Evolutionary conservation across 768 basidiomycete genomes (phyloP).

Genomic region (Rhizopogon vinicolor): DNA sequence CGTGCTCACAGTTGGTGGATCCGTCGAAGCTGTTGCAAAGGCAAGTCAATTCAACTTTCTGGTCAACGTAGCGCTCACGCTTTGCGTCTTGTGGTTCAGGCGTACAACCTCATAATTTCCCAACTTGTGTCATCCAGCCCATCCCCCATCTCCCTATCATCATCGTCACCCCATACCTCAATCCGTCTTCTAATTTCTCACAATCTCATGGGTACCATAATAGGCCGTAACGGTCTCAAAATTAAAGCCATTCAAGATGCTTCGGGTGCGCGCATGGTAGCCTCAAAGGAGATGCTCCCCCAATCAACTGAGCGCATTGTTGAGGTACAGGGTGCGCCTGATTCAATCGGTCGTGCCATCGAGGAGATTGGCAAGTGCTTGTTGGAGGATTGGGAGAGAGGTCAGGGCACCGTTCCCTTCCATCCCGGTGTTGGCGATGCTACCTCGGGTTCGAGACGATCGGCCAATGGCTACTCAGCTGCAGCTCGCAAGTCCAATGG

Average conservation of each 20-base stretch:
- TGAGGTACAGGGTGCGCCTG: conserved; percentile 92
- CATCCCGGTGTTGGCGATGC: conserved; percentile 88
- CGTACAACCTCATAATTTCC: conserved; percentile 90
- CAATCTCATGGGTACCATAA: conserved; percentile 99
- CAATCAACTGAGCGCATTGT: conserved; percentile 99
- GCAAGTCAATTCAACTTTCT: conserved; percentile 34
- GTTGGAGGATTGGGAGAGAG: conserved; percentile 95
- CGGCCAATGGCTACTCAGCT: conserved; percentile 44
- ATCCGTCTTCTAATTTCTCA: conserved; percentile 98
- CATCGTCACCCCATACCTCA: conserved; percentile 67
- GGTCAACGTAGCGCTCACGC: conserved; percentile 4
- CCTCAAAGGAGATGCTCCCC: conserved; percentile 98
- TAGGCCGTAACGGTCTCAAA: conserved; percentile 93
- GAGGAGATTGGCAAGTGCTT: conserved; percentile 95
- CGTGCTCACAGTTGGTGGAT: conserved; percentile 90
- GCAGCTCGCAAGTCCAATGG: conserved; percentile 64
- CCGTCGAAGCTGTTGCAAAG: conserved; percentile 90
- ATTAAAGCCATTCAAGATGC: conserved; percentile 98
- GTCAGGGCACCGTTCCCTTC: conserved; percentile 91
- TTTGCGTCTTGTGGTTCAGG: conserved; percentile 40
- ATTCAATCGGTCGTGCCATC: conserved; percentile 89
- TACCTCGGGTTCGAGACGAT: conserved; percentile 46
- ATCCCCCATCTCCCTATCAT: conserved; percentile 64
- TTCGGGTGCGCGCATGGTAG: conserved; percentile 97
- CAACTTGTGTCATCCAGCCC: conserved; percentile 85